Evolutionary conservation across 331 rosid species (phyloP), one percentile per base, ranked within the genome.

Genomic region (Cydonia oblonga): DNA sequence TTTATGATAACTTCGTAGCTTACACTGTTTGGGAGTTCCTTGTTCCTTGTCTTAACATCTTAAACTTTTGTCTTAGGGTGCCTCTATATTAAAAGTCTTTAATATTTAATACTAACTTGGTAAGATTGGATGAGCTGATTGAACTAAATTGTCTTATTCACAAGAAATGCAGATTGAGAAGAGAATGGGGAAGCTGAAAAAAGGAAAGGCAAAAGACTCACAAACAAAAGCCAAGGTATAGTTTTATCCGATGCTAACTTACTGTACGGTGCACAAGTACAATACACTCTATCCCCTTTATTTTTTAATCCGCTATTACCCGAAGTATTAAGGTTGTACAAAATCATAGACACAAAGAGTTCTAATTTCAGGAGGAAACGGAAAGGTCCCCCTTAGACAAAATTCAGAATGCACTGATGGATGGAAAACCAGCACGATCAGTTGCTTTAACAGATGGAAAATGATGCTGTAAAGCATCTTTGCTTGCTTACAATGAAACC

Each of bases 401-500:
- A 84, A 88, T 93, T 66, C 88, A 68, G 60, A 78, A 35, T 74
- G 97, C 92, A 13, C 96, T 91, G 68, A 28, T 93, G 96, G 96
- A 89, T 72, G 98, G 98, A 53, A 93, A 91, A 82, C 97, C 97
- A 46, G 97, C 98, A 29, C 90, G 96, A 75, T 91, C 98, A 35
- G 97, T 89, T 72, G 70, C 87, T 82, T 81, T 93, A 74, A 86
- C 95, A 60, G 96, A 85, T 78, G 74, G 98, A 91, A 77, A 88
- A 81, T 68, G 96, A 91, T 30, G 84, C 92, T 67, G 71, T 89
- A 33, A 87, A 93, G 80, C 92, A 91, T 69, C 92, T 89, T 66
- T 93, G 96, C 89, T 80, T 93, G 82, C 92, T 93, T 33, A 91
- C 98, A 72, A 88, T 89, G 97, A 93, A 93, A 73, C 98, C 98